Conservation (phyloP, 768 basidiomycete genomes). For the Mycena filopes region DNA sequence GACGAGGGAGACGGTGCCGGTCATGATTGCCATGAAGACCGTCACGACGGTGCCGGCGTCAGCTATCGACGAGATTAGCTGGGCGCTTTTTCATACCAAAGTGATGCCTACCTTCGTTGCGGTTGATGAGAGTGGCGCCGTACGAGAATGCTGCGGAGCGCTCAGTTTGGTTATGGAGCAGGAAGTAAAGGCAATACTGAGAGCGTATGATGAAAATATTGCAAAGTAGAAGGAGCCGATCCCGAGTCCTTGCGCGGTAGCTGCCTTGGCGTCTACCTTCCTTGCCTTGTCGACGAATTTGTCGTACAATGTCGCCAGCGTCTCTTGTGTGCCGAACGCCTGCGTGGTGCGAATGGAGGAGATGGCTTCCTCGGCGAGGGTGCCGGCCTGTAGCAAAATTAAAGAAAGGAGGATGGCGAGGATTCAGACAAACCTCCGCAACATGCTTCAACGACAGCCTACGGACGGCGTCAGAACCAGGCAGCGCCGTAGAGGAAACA, state of each 20-base stretch:
- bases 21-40: conserved; percentile 84
- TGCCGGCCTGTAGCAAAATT: conserved; percentile 63
- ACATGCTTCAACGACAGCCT: conserved; percentile 78
- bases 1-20: conserved; percentile 90
- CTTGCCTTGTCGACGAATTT: conserved; percentile 63
- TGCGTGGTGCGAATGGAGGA: conserved; percentile 90
- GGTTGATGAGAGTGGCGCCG: conserved; percentile 85
- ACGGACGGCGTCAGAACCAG: not conserved
- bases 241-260: conserved; percentile 66
- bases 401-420: not conserved
- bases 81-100: too few relatives aligned
- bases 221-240: conserved; percentile 84
- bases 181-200: conserved; percentile 51
- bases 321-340: conserved; percentile 86
- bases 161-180: not conserved
- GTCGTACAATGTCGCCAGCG: conserved; percentile 76
- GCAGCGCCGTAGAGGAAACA: conserved; percentile 24
- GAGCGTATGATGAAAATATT: conserved; percentile 78
- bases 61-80: conserved; percentile 3
- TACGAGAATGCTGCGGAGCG: conserved; percentile 78
- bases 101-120: conserved; percentile 43
- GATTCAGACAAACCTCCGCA: conserved; percentile 46
- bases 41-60: conserved; percentile 66
- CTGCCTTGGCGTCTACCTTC: conserved; percentile 63
- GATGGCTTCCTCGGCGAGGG: conserved; percentile 92